Percentiles rank a stretch among this genome's conserved stretches.
phyloP scores from a whole-genome alignment of 345 rosid genomes.

The Salix suchowensis region DNA sequence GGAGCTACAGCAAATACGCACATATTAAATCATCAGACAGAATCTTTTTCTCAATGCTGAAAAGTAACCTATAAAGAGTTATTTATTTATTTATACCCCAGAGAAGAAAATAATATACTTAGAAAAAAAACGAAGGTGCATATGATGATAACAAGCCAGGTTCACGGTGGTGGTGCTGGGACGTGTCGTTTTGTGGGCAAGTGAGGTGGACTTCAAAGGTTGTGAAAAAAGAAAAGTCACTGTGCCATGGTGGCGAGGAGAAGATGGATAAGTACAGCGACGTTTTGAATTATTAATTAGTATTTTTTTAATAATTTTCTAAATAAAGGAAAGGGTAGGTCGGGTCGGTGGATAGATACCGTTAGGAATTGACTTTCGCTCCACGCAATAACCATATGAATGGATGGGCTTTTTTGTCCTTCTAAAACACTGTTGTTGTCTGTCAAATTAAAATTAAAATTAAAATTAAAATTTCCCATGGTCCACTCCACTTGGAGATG shows the following conservation, averaged over 20 bases:
- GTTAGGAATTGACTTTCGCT: slow-evolving; percentile 73
- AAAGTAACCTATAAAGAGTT: too few relatives aligned
- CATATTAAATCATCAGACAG: too few relatives aligned
- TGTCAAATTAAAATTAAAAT: too few relatives aligned
- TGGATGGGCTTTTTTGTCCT: slow-evolving; percentile 39
- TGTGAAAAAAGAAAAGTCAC: neutral
- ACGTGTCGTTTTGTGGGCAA: neutral
- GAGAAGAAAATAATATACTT: too few relatives aligned
- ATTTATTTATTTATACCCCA: too few relatives aligned
- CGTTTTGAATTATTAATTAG: neutral
- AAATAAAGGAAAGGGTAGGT: slow-evolving; percentile 33
- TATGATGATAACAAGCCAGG: too few relatives aligned
- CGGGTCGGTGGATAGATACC: slow-evolving; percentile 91
- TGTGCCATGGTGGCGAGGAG: neutral
- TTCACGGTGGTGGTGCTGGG: too few relatives aligned
- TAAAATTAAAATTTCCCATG: neutral
- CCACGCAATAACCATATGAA: slow-evolving; percentile 41
- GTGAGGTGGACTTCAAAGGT: neutral
- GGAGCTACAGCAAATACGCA: too few relatives aligned
- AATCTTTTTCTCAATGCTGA: too few relatives aligned
- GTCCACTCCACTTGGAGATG: neutral
- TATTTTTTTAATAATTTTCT: neutral
- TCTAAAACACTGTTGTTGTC: neutral
- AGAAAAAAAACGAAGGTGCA: too few relatives aligned
- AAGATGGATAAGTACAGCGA: neutral